Percentiles rank a stretch among this genome's conserved stretches.
Evolutionary conservation across 208 protist genomes (phyloP).

Genomic region (Herpetomonas tarakana): DNA sequence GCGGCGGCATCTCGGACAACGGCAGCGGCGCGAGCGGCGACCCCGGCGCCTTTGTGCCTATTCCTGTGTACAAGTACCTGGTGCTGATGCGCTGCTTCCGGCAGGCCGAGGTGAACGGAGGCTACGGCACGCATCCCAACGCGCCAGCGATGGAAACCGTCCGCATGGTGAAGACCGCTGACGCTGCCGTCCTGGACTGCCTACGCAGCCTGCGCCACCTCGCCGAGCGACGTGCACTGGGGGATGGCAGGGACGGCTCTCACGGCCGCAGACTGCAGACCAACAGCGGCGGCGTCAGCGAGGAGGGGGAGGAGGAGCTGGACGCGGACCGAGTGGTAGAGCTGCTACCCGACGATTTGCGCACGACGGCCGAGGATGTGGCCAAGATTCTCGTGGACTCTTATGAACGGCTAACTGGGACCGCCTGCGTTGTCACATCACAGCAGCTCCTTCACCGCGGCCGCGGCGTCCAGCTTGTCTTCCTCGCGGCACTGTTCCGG

Average conservation of each 20-base stretch:
- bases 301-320: not conserved
- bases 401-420: conserved; percentile 65
- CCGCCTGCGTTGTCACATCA: conserved; percentile 36
- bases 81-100: conserved; percentile 55
- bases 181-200: conserved; percentile 26
- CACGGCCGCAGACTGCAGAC: not conserved
- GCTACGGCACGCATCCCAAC: not conserved
- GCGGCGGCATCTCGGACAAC: not conserved
- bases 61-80: conserved; percentile 53
- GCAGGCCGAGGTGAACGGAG: not conserved
- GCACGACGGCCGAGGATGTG: conserved; percentile 23
- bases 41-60: conserved; percentile 8
- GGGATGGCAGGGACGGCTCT: not conserved
- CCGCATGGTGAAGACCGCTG: conserved; percentile 41
- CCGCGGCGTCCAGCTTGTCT: conserved; percentile 49
- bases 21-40: too few species aligned
- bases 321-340: conserved; percentile 8
- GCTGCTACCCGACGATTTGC: conserved; percentile 12
- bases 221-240: not conserved
- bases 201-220: conserved; percentile 2
- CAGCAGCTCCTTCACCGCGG: conserved; percentile 49
- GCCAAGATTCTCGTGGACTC: conserved; percentile 43
- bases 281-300: not conserved
- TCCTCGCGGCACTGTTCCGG: conserved; percentile 63
- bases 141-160: conserved; percentile 28